Conservation (phyloP, 169 alveolate species). For the Perkinsus olseni region DNA sequence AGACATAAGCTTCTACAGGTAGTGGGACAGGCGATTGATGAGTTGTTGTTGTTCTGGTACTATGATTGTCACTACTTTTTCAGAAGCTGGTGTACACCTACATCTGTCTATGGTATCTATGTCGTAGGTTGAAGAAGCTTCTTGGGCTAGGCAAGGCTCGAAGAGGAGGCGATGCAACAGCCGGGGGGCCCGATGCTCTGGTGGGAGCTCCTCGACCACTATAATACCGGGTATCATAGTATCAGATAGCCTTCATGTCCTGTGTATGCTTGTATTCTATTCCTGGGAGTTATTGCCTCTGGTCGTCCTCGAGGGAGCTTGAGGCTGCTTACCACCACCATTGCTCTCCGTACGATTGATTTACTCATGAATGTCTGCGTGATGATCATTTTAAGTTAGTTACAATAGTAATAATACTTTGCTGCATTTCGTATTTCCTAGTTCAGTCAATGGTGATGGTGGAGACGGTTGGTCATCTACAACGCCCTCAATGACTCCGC, state of each 20-base stretch:
- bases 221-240: background rate
- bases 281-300: background rate
- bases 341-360: too few relatives aligned
- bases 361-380: too few relatives aligned
- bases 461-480: too few relatives aligned
- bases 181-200: background rate
- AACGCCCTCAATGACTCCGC: too few relatives aligned
- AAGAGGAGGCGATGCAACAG: background rate
- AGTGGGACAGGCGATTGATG: background rate
- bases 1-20: background rate
- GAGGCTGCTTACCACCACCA: too few relatives aligned
- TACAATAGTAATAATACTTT: too few relatives aligned
- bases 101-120: background rate
- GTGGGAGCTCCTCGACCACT: background rate
- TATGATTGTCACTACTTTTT: background rate
- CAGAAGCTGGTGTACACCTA: background rate
- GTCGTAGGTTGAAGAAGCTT: background rate
- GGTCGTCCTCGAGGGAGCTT: too few relatives aligned
- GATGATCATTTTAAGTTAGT: too few relatives aligned
- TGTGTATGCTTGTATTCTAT: background rate
- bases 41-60: background rate
- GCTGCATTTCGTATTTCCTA: too few relatives aligned
- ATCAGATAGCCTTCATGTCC: background rate
- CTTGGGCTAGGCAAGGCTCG: background rate
- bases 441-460: too few relatives aligned